A percentile compares a stretch with the other conserved stretches of the same genome.
These are phyloP conservation scores for Stevia rebaudiana DNA, from an alignment of 140 eudicot genomes.

Conservation along the genomic window DNA sequence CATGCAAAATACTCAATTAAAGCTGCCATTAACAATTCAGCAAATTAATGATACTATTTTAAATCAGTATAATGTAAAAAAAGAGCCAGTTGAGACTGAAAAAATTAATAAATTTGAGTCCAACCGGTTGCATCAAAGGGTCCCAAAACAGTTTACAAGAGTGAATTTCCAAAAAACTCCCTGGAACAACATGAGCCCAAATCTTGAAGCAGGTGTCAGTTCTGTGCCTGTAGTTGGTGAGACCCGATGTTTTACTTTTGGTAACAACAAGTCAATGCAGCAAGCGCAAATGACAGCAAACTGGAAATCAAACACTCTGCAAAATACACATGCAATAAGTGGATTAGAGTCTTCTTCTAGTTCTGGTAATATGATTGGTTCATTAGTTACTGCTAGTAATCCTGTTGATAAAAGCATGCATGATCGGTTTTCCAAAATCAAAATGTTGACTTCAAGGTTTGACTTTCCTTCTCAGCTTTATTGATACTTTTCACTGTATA, in stretches of 20 bases:
- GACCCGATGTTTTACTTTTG: constrained; percentile 38
- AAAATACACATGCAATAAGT: constrained; percentile 33
- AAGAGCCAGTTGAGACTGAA: constrained; percentile 46
- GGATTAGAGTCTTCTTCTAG: constrained; percentile 60
- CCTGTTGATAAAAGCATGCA: constrained; percentile 43
- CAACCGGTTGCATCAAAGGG: constrained; percentile 42
- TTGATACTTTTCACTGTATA: background rate
- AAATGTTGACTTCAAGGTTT: constrained; percentile 52
- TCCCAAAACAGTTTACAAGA: constrained; percentile 43
- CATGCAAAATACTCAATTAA: constrained; percentile 35
- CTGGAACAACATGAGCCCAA: constrained; percentile 50
- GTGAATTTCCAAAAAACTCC: constrained; percentile 43
- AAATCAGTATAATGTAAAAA: constrained; percentile 39
- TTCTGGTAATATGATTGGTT: constrained; percentile 47
- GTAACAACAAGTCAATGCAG: constrained; percentile 59
- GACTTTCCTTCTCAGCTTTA: background rate
- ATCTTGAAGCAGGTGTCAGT: constrained; percentile 39
- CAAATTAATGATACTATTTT: constrained; percentile 45
- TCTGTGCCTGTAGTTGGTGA: constrained; percentile 33
- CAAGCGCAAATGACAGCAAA: constrained; percentile 44
- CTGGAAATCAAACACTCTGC: constrained; percentile 46
- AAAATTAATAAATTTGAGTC: constrained; percentile 31
- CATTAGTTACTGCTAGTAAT: constrained; percentile 49
- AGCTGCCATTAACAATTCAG: constrained; percentile 52
- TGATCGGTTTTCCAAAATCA: constrained; percentile 59